These are phyloP conservation scores for Polytrichum commune DNA, from an alignment of 225 moss, liverwort and hornwort genomes.

Conservation along the genomic window DNA sequence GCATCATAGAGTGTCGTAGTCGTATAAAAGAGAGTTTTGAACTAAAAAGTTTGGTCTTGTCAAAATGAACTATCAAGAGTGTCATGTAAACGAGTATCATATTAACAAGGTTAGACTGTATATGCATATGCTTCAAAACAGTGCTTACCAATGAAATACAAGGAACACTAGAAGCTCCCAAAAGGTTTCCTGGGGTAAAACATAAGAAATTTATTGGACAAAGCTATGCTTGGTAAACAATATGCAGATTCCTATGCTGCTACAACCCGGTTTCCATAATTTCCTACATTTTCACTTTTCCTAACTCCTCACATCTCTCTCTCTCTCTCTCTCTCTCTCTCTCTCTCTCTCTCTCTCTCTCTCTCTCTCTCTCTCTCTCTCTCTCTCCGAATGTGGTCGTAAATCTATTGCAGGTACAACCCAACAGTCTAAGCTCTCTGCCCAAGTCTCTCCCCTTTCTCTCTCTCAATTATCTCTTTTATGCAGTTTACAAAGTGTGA, in stretches of 20 bases:
- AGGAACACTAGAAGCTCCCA: slow-evolving; percentile 8
- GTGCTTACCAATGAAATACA: slow-evolving; percentile 9
- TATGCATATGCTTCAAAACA: no score
- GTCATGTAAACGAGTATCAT: no score
- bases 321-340: slow-evolving; percentile 25
- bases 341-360: slow-evolving; percentile 33
- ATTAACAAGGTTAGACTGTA: no score
- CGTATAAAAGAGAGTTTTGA: no score
- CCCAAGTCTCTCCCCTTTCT: slow-evolving; percentile 4
- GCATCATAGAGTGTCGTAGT: no score
- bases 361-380: slow-evolving; percentile 17
- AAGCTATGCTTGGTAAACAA: slow-evolving; percentile 42
- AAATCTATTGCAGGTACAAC: slow-evolving; percentile 24
- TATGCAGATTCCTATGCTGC: slow-evolving; percentile 30
- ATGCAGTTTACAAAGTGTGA: slow-evolving; percentile 4
- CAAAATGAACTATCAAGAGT: no score
- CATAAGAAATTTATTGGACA: slow-evolving; percentile 43
- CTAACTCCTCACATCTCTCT: slow-evolving; percentile 24
- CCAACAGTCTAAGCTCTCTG: slow-evolving; percentile 15
- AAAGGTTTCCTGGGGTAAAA: slow-evolving; percentile 7
- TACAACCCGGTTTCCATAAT: slow-evolving; percentile 19
- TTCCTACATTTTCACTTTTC: slow-evolving; percentile 20
- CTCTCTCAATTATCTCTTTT: background rate
- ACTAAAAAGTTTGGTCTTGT: no score
- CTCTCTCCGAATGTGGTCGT: slow-evolving; percentile 29